A percentile compares a stretch with the other conserved stretches of the same genome.
phyloP scores from a whole-genome alignment of 2,329 filamentous ascomycete species.

The Ascochyta clinopodiicola region DNA sequence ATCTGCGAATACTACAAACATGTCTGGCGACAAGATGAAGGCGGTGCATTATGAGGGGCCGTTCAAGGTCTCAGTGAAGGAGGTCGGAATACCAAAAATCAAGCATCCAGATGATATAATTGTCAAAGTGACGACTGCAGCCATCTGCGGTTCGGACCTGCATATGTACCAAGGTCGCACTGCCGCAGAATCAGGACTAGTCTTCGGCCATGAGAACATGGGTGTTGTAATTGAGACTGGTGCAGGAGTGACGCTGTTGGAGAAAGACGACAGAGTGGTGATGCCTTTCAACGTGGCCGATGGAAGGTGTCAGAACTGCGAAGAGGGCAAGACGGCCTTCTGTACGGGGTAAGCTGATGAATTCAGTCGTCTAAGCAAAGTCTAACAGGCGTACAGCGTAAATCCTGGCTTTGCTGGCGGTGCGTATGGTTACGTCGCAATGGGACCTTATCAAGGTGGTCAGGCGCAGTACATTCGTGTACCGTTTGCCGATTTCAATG shows the following conservation, averaged over 20 bases:
- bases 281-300: constrained; percentile 65
- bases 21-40: constrained; percentile 58
- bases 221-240: constrained; percentile 64
- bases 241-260: constrained; percentile 64
- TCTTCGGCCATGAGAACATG: constrained; percentile 70
- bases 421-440: constrained; percentile 68
- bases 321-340: constrained; percentile 69
- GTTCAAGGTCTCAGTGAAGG: constrained; percentile 67
- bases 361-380: too few species aligned
- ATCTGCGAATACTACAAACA: constrained; percentile 10
- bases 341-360: constrained; percentile 59
- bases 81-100: constrained; percentile 64
- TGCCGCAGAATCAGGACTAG: constrained; percentile 66
- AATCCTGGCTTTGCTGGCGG: constrained; percentile 67
- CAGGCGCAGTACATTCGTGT: constrained; percentile 71
- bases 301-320: constrained; percentile 66
- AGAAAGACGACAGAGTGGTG: constrained; percentile 69
- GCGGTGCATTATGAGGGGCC: constrained; percentile 69
- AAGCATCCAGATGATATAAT: constrained; percentile 70
- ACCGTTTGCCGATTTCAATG: constrained; percentile 72
- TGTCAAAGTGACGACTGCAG: constrained; percentile 69
- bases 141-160: constrained; percentile 61
- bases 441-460: constrained; percentile 63
- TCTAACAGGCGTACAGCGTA: constrained; percentile 41
- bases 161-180: constrained; percentile 72